Conservation (phyloP, 1,284 basidiomycete genomes). For the Rhodotorula sp. region DNA sequence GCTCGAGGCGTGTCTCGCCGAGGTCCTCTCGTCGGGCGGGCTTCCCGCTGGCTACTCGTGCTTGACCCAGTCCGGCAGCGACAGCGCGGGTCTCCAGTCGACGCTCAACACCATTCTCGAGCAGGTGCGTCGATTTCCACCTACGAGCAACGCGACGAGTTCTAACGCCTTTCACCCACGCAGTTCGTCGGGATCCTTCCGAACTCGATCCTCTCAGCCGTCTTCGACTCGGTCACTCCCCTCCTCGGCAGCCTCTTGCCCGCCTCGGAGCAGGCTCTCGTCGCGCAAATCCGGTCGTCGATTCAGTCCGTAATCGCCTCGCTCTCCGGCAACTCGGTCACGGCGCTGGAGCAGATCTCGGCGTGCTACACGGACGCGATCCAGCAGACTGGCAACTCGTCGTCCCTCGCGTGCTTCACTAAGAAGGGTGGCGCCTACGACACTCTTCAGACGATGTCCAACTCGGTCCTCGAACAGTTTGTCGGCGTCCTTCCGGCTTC, state of each 20-base stretch:
- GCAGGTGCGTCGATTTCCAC: constrained; percentile 14
- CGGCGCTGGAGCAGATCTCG: constrained; percentile 34
- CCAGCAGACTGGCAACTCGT: constrained; percentile 37
- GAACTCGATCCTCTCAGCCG: constrained; percentile 38
- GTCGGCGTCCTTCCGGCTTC: constrained; percentile 39
- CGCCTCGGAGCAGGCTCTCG: constrained; percentile 27
- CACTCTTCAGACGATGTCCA: constrained; percentile 41
- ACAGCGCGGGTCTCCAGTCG: constrained; percentile 29
- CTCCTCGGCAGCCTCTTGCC: constrained; percentile 40
- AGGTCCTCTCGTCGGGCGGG: constrained; percentile 38
- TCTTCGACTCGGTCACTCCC: constrained; percentile 41
- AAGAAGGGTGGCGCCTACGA: constrained; percentile 33
- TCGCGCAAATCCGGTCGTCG: constrained; percentile 40
- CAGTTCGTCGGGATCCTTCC: constrained; percentile 44
- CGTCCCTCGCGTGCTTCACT: constrained; percentile 40
- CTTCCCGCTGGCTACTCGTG: constrained; percentile 42
- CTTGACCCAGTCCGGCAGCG: constrained; percentile 33
- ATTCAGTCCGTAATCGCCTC: constrained; percentile 41
- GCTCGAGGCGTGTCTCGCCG: constrained; percentile 36
- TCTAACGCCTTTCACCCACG: not conserved
- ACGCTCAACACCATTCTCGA: constrained; percentile 43
- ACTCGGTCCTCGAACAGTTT: constrained; percentile 41
- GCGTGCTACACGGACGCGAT: constrained; percentile 41
- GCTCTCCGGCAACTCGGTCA: constrained; percentile 39
- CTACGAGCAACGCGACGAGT: not conserved